phyloP scores from a whole-genome alignment of 306 rosid species.

The Vigna mungo region DNA sequence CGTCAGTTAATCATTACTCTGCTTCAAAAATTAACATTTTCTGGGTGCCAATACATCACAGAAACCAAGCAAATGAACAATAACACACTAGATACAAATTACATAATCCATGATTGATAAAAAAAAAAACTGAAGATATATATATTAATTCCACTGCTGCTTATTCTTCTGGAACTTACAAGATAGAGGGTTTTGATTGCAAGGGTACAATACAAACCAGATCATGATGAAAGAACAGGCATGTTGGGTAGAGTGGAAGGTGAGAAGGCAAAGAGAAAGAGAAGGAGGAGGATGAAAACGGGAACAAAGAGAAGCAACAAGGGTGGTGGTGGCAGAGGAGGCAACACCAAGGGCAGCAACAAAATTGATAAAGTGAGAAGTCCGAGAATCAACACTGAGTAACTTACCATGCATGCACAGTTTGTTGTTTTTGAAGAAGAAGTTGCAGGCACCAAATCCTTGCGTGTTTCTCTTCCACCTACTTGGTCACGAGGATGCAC shows the following conservation, averaged over 20 bases:
- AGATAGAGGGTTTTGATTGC: conserved; percentile 17
- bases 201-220: not conserved
- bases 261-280: conserved; percentile 62
- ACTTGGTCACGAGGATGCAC: not conserved
- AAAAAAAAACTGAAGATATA: too few relatives aligned
- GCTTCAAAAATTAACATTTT: not conserved
- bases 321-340: conserved; percentile 89
- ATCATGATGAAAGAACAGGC: conserved; percentile 34
- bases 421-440: not conserved
- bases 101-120: not conserved
- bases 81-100: not conserved
- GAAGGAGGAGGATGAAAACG: conserved; percentile 55
- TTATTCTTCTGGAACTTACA: not conserved
- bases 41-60: not conserved
- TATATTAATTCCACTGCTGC: too few relatives aligned
- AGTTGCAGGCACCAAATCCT: not conserved
- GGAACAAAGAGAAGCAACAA: conserved; percentile 61
- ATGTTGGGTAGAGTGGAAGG: conserved; percentile 49
- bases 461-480: not conserved
- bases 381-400: conserved; percentile 54
- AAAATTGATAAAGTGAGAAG: conserved; percentile 56
- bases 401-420: conserved; percentile 55
- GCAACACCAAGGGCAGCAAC: conserved; percentile 67
- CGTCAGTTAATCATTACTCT: not conserved
- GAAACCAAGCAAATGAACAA: not conserved